Evolutionary conservation across 768 basidiomycete genomes (phyloP), one percentile per base, ranked within the genome.

Genomic region (Pisolithus marmoratus): DNA sequence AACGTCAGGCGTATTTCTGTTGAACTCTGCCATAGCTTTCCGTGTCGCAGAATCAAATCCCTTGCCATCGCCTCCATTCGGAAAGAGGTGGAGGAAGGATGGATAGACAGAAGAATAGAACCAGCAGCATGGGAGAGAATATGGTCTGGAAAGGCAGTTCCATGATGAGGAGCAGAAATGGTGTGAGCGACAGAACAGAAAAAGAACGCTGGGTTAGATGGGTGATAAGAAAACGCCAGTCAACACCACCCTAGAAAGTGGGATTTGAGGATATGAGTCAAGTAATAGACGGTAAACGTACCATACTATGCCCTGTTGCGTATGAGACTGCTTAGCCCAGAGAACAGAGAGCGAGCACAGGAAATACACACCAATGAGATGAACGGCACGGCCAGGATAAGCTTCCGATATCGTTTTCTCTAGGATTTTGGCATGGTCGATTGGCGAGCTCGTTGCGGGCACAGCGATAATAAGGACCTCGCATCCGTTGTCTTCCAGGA

Each of bases 401-500:
- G 78, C 78, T 48, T 87, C 77, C 8, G 84, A 83, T 52, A 99
- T 89, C 58, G 77, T 82, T 48, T 84, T 74, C 68, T 89, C 85
- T 19, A 99, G 80, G 15, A 94, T 92, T 58, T 84, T 84, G 2
- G 96, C 96, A 49, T 95, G 79, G 58, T 96, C 90, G 46, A 85
- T 72, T 17, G 93, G 89, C 22, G 87, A 87, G 60, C 89, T 89
- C 2, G 92, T 94, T 0, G 93, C 93, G 1, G 96, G 94, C 0
- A 98, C 94, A 12, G 91, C 83, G 0, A 94, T 93, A 61, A 97
- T 89, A 60, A 98, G 79, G 31, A 97, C 89, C 64, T 98, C 87
- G 12, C 80, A 80, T 17, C 93, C 94, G 63, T 88, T 93, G 34
- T 86, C 79, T 61, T 94, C 85, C 7, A 99, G 76, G 15, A 89